Conservation (phyloP, 164 flowering plant genomes). For the Tetrastigma voinierianum region DNA sequence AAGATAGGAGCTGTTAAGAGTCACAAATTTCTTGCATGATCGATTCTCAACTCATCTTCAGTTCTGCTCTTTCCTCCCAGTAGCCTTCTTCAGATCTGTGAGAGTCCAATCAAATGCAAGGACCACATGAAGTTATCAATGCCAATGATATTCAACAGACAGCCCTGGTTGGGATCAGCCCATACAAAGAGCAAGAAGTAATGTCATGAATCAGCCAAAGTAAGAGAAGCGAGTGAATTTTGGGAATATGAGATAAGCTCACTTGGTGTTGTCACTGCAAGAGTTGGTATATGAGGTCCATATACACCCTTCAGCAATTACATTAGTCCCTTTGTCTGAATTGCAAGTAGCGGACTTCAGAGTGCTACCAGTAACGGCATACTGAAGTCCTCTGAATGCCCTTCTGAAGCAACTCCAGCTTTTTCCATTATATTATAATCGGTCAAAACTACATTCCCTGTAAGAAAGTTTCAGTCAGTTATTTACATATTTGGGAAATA, state of each 20-base stretch:
- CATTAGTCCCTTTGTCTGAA: constrained; percentile 78
- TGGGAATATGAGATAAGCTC: constrained; percentile 23
- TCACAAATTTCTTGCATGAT: too few species aligned
- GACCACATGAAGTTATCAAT: constrained; percentile 39
- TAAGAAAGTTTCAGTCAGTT: not conserved
- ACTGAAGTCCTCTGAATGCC: constrained; percentile 25
- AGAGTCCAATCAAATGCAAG: constrained; percentile 34
- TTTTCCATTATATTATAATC: constrained; percentile 56
- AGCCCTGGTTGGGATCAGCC: constrained; percentile 45
- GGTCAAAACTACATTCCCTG: constrained; percentile 26
- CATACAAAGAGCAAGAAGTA: constrained; percentile 41
- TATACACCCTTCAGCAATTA: constrained; percentile 65
- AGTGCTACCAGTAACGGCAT: constrained; percentile 49
- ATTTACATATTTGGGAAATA: not conserved
- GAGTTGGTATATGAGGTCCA: constrained; percentile 88
- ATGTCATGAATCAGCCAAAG: too few species aligned
- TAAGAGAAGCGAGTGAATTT: too few species aligned
- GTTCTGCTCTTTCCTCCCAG: constrained; percentile 50
- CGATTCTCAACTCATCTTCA: constrained; percentile 47
- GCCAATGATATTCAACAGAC: constrained; percentile 63
- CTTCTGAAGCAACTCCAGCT: constrained; percentile 60
- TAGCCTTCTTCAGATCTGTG: constrained; percentile 46
- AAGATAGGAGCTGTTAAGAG: not conserved
- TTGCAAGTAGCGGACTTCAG: constrained; percentile 78
- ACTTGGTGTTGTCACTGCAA: constrained; percentile 81